These are phyloP conservation scores for Plasmodium inui DNA, from an alignment of 169 alveolate species.

Conservation along the genomic window DNA sequence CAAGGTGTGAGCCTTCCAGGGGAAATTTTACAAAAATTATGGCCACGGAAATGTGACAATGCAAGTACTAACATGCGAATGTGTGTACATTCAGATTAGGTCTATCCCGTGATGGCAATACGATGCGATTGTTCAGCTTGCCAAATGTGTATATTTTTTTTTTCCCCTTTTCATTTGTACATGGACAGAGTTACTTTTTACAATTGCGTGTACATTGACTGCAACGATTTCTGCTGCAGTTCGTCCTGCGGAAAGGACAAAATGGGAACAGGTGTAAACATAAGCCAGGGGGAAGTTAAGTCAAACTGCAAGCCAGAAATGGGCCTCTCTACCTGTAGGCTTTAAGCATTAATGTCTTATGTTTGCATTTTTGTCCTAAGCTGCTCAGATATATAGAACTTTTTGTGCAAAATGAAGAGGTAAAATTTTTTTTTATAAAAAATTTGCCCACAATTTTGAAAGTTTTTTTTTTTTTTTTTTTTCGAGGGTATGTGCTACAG, in stretches of 20 bases:
- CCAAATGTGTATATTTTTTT: background rate
- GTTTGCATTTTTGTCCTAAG: background rate
- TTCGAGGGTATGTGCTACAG: background rate
- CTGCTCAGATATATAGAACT: background rate
- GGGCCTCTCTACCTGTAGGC: background rate
- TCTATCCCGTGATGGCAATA: background rate
- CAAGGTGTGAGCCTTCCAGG: background rate
- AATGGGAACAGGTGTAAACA: background rate
- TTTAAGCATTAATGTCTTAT: background rate
- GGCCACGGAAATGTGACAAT: background rate
- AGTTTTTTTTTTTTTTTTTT: background rate
- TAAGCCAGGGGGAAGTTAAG: background rate
- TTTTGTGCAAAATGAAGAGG: background rate
- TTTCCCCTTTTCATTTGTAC: background rate
- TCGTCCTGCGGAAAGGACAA: background rate
- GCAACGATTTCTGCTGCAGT: background rate
- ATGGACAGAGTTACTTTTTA: background rate
- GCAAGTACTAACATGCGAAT: background rate
- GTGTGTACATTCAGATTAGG: conserved; percentile 3
- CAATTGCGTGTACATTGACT: background rate
- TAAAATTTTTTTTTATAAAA: background rate
- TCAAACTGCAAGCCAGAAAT: background rate
- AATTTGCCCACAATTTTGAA: background rate
- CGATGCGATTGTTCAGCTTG: background rate
- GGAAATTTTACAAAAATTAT: background rate